Evolutionary conservation across 202 grass and related monocot species (phyloP).

Genomic region (Saccharum hybrid): DNA sequence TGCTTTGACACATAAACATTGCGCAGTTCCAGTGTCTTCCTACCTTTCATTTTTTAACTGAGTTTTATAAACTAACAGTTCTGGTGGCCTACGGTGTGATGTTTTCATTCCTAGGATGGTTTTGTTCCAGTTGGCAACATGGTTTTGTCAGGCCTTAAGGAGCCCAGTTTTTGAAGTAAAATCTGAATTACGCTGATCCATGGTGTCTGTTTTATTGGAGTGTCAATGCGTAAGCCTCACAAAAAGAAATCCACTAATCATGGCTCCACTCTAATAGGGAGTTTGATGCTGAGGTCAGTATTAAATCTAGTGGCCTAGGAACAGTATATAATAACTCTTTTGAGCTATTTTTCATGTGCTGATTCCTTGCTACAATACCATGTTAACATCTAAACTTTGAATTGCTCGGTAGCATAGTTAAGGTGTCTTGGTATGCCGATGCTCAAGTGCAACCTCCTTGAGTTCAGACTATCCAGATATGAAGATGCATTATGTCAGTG

Average conservation of each 20-base stretch:
- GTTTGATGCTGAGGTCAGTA: background rate
- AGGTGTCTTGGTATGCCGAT: background rate
- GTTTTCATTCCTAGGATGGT: constrained; percentile 6
- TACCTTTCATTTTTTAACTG: constrained; percentile 14
- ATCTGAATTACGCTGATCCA: constrained; percentile 7
- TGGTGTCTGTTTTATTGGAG: background rate
- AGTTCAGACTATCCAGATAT: constrained; percentile 24
- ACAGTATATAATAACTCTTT: background rate
- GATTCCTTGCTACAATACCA: background rate
- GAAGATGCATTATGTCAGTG: background rate
- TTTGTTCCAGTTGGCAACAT: constrained; percentile 23
- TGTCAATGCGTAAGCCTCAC: background rate
- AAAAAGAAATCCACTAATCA: constrained; percentile 1
- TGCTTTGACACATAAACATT: background rate
- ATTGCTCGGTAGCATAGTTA: background rate
- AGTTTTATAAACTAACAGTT: constrained; percentile 32
- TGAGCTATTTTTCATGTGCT: constrained; percentile 14
- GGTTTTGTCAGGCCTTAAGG: constrained; percentile 22
- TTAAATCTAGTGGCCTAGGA: constrained; percentile 18
- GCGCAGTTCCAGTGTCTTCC: background rate
- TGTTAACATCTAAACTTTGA: background rate
- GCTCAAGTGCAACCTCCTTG: constrained; percentile 26
- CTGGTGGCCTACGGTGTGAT: background rate
- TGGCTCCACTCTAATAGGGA: background rate
- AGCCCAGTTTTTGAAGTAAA: constrained; percentile 5